Percentiles rank a stretch among this genome's conserved stretches.
Evolutionary conservation across 768 basidiomycete species (phyloP).

Genomic region (Leccinum boreale): DNA sequence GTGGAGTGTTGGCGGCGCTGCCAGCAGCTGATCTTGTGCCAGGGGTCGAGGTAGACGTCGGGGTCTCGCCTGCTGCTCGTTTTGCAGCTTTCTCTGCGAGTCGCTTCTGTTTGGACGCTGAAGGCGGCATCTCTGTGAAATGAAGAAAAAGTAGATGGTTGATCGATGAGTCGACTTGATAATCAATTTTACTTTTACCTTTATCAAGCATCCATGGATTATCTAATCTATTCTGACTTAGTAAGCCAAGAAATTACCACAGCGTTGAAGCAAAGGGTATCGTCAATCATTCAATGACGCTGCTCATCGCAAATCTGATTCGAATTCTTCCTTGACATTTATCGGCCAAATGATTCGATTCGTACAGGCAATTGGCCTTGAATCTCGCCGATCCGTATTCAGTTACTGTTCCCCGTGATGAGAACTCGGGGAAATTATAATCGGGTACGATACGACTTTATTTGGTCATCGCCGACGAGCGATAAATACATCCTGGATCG

Average conservation of each 20-base stretch:
- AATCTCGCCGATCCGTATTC: not conserved
- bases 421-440: not conserved
- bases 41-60: constrained; percentile 56
- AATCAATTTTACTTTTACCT: not conserved
- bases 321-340: not conserved
- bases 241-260: not conserved
- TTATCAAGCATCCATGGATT: constrained; percentile 21
- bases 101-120: constrained; percentile 87
- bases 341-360: not conserved
- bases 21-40: constrained; percentile 58
- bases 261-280: not conserved
- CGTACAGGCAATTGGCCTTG: not conserved
- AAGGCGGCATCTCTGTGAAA: constrained; percentile 58
- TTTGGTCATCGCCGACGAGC: not conserved
- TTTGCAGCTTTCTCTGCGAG: constrained; percentile 93
- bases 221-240: constrained; percentile 23
- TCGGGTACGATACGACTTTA: not conserved
- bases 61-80: constrained; percentile 52
- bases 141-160: constrained; percentile 10
- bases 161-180: constrained; percentile 25
- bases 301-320: not conserved
- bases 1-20: constrained; percentile 68
- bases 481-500: not conserved
- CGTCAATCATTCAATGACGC: too few species aligned
- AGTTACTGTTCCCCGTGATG: not conserved